Evolutionary conservation across 2,329 filamentous ascomycete species (phyloP), one percentile per base, ranked within the genome.

Genomic region (Aspergillus intermedius): DNA sequence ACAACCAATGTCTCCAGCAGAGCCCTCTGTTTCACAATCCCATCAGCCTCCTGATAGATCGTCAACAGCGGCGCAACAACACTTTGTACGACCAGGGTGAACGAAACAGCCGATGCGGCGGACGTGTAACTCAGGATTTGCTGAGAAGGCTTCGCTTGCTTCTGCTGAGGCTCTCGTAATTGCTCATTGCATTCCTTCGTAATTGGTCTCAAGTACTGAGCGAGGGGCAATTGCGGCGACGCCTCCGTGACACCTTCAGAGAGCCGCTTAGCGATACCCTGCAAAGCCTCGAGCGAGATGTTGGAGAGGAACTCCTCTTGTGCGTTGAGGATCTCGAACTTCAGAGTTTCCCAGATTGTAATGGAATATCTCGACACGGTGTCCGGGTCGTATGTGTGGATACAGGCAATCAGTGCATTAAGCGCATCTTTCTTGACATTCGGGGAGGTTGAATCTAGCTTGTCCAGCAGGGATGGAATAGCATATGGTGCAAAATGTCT

Each of bases 381-480:
- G 9, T 73, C 71, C 6, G 77, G 72, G 17, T 78, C 78, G 53
- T 85, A 87, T 12, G 77, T 75, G n/a, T 65, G 60, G 19, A 82
- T 74, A 51, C 81, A 84, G 2, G 80, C 77, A 37, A 75, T 73
- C 42, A 86, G 71, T n/a, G 82, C 75, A 60, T 81, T 80, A 4
- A 87, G 68, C 1, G 83, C 80, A 65, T 86, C 83, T 66, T 80
- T 78, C 77, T 86, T 86, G 15, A 84, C 84, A 62, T 83, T 85
- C 53, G 79, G 74, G 1, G 82, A 84, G 3, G 81, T 84, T 2
- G 83, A 85, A 58, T 87, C 83, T 30, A 87, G 73, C 60, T 86
- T 86, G 57, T 87, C 83, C 28, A 87, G 66, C 45, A 87, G 70
- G 13, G 81, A 77, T n/a, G 83, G 82, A 56, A 86, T 83, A 3